Evolutionary conservation across 176 grass and related monocot genomes (phyloP), one percentile per base, ranked within the genome.

Genomic region (Aechmea fasciata): DNA sequence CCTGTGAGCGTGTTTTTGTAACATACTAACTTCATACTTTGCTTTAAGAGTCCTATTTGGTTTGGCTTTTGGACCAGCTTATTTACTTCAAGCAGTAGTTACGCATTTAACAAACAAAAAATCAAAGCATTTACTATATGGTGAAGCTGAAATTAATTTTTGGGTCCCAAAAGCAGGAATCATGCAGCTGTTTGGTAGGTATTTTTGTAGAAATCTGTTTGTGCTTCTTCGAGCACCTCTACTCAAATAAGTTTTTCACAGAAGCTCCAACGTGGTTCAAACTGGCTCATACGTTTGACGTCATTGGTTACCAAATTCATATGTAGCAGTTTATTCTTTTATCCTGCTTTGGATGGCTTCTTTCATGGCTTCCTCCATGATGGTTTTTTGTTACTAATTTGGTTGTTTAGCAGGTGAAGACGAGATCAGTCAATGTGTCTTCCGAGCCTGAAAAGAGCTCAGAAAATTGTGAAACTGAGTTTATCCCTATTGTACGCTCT

Each of bases 401-500:
- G 50, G 65, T 61, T 49, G 59, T 10, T 81, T 87, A 69, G 47
- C 75, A 97, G 94, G 79, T 81, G 53, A 84, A 84, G 82, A 81
- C 73, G 75, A 78, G 72, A 63, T 68, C 68, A 61, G 68, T 71
- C 29, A 77, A 69, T 68, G 49, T 28, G 9, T 78, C 22, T 51
- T 67, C 73, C 48, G 82, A 72, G 71, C 53, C 72, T 29, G 82
- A 85, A 65, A 92, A 73, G 26, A 68, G 29, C 72, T 81, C 64
- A 65, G 83, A 92, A 83, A 77, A 47, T 52, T 49, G 69, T 3
- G 80, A 73, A 29, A 68, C 47, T 82, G 82, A 79, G 14, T 97
- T 67, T 81, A 64, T 85, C 22, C 94, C 94, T 17, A 53, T 87
- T 71, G 57, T 97, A 75, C 73, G 89, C 24, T 97, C 94, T 63